These are phyloP conservation scores for Urtica urens DNA, from an alignment of 306 rosid genomes.

Conservation along the genomic window DNA sequence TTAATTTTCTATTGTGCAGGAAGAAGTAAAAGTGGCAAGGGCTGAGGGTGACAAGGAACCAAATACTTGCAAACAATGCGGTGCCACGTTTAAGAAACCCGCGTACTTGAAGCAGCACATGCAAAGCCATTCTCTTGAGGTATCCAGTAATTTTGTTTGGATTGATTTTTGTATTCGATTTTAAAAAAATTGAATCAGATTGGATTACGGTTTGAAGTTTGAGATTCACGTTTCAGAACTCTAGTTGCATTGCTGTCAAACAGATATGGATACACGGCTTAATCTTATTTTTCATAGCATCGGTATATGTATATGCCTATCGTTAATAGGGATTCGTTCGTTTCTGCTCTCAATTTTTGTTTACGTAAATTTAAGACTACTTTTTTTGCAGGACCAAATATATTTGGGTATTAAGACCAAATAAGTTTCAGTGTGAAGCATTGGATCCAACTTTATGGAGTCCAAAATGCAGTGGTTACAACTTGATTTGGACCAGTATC, in stretches of 20 bases:
- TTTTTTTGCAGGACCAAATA: constrained; percentile 56
- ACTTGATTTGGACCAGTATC: constrained; percentile 88
- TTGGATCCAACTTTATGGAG: constrained; percentile 88
- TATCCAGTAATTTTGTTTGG: constrained; percentile 23
- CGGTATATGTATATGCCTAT: too few species aligned
- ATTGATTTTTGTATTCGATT: not conserved
- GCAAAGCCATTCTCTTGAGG: constrained; percentile 79
- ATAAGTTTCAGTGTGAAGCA: constrained; percentile 65
- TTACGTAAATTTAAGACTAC: constrained; percentile 18
- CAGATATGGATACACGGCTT: too few species aligned
- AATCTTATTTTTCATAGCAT: not conserved
- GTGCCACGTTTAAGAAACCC: constrained; percentile 56
- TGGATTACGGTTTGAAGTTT: too few species aligned
- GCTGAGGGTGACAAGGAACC: constrained; percentile 10
- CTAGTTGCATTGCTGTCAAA: too few species aligned
- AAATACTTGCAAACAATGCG: constrained; percentile 57
- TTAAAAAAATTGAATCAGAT: not conserved
- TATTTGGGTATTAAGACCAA: constrained; percentile 23
- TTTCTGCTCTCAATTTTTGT: not conserved
- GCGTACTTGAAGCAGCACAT: constrained; percentile 70
- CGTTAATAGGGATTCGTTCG: too few species aligned
- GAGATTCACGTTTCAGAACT: too few species aligned
- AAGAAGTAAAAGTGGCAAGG: constrained; percentile 25
- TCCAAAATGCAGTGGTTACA: constrained; percentile 79
- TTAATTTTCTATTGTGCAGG: constrained; percentile 17